Percentiles rank a stretch among this genome's conserved stretches.
phyloP scores from a whole-genome alignment of 2,329 filamentous ascomycete genomes.

The Diaporthe capsici region DNA sequence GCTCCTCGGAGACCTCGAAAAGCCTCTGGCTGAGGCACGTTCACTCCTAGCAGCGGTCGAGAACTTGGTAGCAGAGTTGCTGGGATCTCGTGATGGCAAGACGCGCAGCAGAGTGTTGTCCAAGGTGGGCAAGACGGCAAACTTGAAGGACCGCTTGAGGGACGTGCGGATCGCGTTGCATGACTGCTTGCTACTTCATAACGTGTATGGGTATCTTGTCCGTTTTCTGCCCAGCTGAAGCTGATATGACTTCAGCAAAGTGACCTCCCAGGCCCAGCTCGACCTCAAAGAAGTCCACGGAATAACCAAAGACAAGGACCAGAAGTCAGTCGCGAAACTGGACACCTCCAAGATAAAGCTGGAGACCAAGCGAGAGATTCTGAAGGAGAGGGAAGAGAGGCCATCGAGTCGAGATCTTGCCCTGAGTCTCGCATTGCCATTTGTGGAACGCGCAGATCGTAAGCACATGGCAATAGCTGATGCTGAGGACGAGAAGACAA shows the following conservation, averaged over 20 bases:
- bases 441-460: neutral
- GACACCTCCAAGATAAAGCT: neutral
- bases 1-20: neutral
- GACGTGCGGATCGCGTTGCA: neutral
- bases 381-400: neutral
- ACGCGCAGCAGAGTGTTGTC: neutral
- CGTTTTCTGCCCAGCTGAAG: neutral
- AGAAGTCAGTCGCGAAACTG: neutral
- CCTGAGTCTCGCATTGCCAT: neutral
- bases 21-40: neutral
- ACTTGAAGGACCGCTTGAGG: neutral
- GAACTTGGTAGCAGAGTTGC: neutral
- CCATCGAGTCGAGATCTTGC: conserved; percentile 8
- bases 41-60: neutral
- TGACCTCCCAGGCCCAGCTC: neutral
- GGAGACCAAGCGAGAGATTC: neutral
- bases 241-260: neutral
- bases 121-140: neutral
- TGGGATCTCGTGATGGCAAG: neutral
- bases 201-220: neutral
- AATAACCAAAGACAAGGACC: neutral
- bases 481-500: neutral
- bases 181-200: neutral
- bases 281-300: conserved; percentile 10
- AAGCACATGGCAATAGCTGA: neutral